Evolutionary conservation across 345 rosid genomes (phyloP).

Genomic region (Excoecaria agallocha): DNA sequence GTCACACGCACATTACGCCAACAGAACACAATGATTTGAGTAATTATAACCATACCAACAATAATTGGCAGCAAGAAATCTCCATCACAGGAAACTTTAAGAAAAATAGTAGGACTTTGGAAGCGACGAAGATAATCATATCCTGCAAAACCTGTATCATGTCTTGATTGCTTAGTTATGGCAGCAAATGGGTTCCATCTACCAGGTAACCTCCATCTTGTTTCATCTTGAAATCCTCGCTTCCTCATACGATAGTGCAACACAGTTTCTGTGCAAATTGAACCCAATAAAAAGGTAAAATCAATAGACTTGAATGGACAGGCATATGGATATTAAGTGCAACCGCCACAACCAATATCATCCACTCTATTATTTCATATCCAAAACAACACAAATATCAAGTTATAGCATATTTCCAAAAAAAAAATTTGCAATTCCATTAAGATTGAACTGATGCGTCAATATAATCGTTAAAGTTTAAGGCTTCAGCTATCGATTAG

Average conservation of each 20-base stretch:
- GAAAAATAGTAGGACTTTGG: constrained; percentile 79
- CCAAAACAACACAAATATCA: background rate
- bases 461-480: background rate
- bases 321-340: too few species aligned
- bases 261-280: constrained; percentile 42
- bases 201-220: constrained; percentile 32
- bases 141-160: constrained; percentile 41
- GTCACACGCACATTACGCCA: background rate
- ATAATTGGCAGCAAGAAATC: constrained; percentile 76
- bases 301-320: background rate
- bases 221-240: constrained; percentile 40
- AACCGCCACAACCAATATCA: background rate
- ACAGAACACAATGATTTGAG: background rate
- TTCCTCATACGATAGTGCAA: constrained; percentile 48
- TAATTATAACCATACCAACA: constrained; percentile 42
- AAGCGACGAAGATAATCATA: constrained; percentile 58
- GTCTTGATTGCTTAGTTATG: constrained; percentile 21
- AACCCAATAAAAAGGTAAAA: background rate
- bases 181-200: constrained; percentile 9
- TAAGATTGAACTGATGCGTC: background rate
- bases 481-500: background rate
- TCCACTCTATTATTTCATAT: background rate
- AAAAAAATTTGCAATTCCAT: background rate
- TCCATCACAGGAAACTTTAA: constrained; percentile 79
- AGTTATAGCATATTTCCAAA: background rate